Conservation (phyloP, 805 yeast genomes). For the Spathaspora arborariae region DNA sequence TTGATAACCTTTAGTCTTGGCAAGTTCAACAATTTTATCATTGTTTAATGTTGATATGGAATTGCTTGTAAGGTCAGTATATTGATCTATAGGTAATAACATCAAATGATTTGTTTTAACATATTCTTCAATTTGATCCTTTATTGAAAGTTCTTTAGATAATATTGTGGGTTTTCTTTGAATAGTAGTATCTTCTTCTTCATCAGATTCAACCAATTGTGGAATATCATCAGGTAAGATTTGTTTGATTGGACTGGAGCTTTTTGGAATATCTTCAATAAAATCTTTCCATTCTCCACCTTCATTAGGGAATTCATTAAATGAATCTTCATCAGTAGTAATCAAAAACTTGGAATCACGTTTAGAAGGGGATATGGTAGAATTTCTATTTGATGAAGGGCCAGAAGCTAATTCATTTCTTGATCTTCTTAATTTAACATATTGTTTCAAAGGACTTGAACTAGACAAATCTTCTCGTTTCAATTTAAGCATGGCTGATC, state of each 20-base stretch:
- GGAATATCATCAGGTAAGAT: constrained; percentile 15
- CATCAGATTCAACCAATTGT: constrained; percentile 22
- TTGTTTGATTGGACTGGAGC: constrained; percentile 1
- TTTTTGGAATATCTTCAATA: constrained; percentile 18
- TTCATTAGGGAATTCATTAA: constrained; percentile 9
- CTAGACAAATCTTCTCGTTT: constrained; percentile 26
- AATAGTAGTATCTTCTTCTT: background rate
- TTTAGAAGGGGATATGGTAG: constrained; percentile 32
- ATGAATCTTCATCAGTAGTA: constrained; percentile 14
- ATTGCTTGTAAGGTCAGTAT: constrained; percentile 24
- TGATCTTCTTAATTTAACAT: constrained; percentile 11
- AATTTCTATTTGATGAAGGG: constrained; percentile 17
- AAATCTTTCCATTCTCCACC: constrained; percentile 38
- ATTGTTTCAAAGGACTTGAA: constrained; percentile 2
- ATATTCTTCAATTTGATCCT: constrained; percentile 28
- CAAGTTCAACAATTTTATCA: constrained; percentile 19
- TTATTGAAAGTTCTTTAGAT: constrained; percentile 12
- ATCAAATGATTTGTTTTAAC: constrained; percentile 31
- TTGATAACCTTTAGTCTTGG: constrained; percentile 24
- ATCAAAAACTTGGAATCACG: constrained; percentile 31
- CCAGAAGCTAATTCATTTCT: constrained; percentile 5
- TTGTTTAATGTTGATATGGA: constrained; percentile 20
- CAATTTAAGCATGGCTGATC: constrained; percentile 45
- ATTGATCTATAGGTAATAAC: constrained; percentile 28
- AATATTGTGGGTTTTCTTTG: constrained; percentile 8